Evolutionary conservation across 345 rosid genomes (phyloP), one percentile per base, ranked within the genome.

Genomic region (Sonneratia caseolaris): DNA sequence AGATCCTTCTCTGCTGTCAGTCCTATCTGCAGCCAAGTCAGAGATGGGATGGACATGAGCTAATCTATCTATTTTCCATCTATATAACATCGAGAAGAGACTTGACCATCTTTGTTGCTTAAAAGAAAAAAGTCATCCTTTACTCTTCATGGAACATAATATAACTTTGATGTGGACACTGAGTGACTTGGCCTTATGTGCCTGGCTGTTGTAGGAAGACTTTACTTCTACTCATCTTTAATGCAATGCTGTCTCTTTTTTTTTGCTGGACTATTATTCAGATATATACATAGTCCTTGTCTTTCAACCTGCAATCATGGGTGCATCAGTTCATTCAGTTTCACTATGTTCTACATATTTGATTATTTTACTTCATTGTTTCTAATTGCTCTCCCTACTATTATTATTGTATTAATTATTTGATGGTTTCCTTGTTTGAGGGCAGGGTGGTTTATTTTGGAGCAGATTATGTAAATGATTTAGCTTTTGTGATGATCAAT

Each of bases 31-130:
- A 89, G 97, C 89, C 97, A 84, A 68, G 92, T 88, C 49, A 93
- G 96, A 82, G 99, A 95, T 56, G 97, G 96, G 78, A 92, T 92
- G 99, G 99, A 95, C 61, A 74, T 83, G 85, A 91, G 84, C 91
- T 95, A 90, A 84, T 87, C 22, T 53, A 70, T 49, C 64, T 56
- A 9, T 70, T 40, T 51, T 24, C 72, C 55, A 22, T 77, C 51
- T 77, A 72, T 80, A 62, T 37, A 73, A 71, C 71, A 35, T 74
- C 53, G 68, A 70, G 80, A 73, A 64, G 76, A 67, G 72, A 66
- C 32, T 13, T 62, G 66, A 53, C 70, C 76, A 75, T 76, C 79
- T 56, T 73, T 78, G 83, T 84, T 81, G 79, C 84, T 66, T 80
- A 59, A 61, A 73, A 70, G 16, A 16, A 71, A 57, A 57, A 62